Percentiles rank a stretch among this genome's conserved stretches.
phyloP scores from a whole-genome alignment of 2,329 filamentous ascomycete species.

The Cytospora chrysosperma region DNA sequence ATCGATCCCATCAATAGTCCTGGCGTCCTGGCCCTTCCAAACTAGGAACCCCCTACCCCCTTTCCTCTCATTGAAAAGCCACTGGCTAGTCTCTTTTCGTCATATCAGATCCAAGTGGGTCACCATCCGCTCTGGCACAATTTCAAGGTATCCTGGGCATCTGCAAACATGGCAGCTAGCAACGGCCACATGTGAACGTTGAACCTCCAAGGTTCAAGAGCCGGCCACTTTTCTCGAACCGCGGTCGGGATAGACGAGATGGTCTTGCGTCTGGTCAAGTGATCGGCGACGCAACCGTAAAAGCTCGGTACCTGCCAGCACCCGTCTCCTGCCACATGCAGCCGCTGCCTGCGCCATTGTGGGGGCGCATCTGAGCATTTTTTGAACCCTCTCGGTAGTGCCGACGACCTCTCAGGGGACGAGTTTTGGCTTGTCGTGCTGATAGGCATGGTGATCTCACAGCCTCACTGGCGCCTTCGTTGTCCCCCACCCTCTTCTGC shows the following conservation, averaged over 20 bases:
- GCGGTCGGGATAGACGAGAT: neutral
- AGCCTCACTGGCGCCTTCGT: neutral
- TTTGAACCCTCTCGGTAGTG: neutral
- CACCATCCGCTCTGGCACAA: neutral
- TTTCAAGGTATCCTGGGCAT: neutral
- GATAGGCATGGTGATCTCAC: neutral
- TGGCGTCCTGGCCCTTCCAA: neutral
- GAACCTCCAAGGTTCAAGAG: neutral
- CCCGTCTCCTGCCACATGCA: neutral
- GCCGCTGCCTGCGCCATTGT: neutral
- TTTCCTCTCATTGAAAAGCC: neutral
- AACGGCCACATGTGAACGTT: neutral
- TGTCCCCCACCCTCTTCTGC: neutral
- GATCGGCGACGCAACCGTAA: neutral
- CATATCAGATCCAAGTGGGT: neutral
- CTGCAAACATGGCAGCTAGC: neutral
- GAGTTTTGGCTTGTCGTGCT: neutral
- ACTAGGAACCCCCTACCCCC: too few species aligned
- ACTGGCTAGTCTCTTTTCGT: conserved; percentile 8
- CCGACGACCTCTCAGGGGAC: neutral
- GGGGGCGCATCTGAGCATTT: neutral
- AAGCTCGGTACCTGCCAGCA: neutral
- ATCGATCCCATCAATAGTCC: neutral
- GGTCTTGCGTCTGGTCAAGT: neutral
- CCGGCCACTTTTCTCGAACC: neutral